Evolutionary conservation across 352 stramenopile species (phyloP).

Genomic region (Pythium graminicola): DNA sequence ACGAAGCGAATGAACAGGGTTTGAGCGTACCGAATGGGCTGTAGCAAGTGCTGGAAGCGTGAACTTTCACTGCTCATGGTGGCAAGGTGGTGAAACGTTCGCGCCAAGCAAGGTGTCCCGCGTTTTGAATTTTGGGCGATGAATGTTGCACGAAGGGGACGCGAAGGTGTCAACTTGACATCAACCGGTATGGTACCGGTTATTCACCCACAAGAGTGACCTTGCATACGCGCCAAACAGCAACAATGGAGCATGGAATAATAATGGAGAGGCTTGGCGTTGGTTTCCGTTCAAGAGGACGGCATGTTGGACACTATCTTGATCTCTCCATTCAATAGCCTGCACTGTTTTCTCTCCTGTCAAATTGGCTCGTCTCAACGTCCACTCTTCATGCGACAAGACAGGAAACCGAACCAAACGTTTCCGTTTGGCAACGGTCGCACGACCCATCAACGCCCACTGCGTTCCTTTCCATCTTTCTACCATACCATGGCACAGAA

Average conservation of each 20-base stretch:
- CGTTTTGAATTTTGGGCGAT: slow-evolving; percentile 3
- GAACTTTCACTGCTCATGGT: slow-evolving; percentile 37
- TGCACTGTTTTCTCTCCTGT: too few relatives aligned
- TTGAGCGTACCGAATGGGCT: slow-evolving; percentile 68
- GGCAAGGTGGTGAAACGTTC: background rate
- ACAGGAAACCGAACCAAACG: background rate
- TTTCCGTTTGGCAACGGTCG: background rate
- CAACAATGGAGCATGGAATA: background rate
- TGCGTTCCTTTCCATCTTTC: background rate
- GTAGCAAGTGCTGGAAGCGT: slow-evolving; percentile 76
- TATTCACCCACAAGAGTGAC: background rate
- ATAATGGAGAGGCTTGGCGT: too few relatives aligned
- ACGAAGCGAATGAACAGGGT: background rate
- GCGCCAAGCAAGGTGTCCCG: slow-evolving; percentile 5
- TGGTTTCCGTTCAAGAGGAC: too few relatives aligned
- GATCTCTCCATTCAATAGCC: too few relatives aligned
- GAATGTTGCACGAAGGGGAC: slow-evolving; percentile 7
- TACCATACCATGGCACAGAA: slow-evolving; percentile 7
- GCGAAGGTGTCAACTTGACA: background rate
- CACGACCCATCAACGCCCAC: background rate
- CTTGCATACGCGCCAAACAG: too few relatives aligned
- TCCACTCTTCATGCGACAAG: background rate
- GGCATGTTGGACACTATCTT: background rate
- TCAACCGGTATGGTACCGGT: background rate
- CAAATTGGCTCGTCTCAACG: background rate